Evolutionary conservation across 441 rosid genomes (phyloP).

Genomic region (Populus hybrid): DNA sequence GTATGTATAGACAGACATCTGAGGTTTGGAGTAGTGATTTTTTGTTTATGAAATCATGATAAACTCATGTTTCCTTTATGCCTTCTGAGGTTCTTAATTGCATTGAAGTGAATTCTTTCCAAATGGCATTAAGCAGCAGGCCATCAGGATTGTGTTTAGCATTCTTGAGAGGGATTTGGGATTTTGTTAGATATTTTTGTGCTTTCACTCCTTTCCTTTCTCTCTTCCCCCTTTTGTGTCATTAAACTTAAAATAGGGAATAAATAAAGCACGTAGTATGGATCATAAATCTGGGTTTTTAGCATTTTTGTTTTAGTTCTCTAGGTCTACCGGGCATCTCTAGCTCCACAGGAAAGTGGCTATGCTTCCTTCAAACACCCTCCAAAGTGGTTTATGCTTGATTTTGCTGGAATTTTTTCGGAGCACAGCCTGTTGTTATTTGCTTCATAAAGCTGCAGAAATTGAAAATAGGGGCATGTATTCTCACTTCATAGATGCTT

Average conservation of each 20-base stretch:
- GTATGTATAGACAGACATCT: slow-evolving; percentile 12
- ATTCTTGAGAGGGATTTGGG: not conserved
- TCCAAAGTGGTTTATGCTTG: too few relatives aligned
- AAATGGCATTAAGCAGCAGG: not conserved
- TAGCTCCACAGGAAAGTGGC: not conserved
- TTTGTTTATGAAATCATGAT: slow-evolving; percentile 7
- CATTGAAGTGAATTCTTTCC: not conserved
- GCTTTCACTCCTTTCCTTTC: not conserved
- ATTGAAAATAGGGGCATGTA: too few relatives aligned
- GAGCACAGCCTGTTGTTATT: too few relatives aligned
- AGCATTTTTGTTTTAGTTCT: not conserved
- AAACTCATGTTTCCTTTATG: not conserved
- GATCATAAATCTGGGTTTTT: not conserved
- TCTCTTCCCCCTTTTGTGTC: not conserved
- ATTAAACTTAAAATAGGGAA: not conserved
- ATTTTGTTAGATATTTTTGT: too few relatives aligned
- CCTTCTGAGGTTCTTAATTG: not conserved
- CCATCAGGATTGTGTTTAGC: not conserved
- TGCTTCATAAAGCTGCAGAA: too few relatives aligned
- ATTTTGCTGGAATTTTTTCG: too few relatives aligned
- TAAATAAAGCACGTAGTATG: not conserved
- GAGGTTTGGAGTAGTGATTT: slow-evolving; percentile 2
- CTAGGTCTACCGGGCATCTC: not conserved
- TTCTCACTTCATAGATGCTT: too few relatives aligned
- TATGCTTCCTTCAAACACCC: too few relatives aligned